phyloP scores from a whole-genome alignment of 352 stramenopile species.

The Globisporangium mamillatum region DNA sequence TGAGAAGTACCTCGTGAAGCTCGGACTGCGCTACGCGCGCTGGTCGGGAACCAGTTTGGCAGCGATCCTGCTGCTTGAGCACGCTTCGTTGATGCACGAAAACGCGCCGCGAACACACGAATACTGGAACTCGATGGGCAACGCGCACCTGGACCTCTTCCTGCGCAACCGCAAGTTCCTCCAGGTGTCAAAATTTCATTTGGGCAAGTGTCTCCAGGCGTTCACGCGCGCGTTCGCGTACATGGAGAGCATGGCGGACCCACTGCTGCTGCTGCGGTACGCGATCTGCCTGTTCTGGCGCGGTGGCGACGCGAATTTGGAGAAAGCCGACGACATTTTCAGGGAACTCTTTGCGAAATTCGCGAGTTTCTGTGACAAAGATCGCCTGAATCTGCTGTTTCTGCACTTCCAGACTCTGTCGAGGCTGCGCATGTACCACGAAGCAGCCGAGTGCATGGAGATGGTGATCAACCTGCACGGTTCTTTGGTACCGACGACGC shows the following conservation, averaged over 20 bases:
- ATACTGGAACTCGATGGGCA: conserved; percentile 69
- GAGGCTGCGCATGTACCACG: conserved; percentile 43
- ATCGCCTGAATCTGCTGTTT: conserved; percentile 51
- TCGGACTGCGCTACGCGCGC: conserved; percentile 56
- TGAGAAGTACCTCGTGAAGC: conserved; percentile 46
- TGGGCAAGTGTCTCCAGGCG: conserved; percentile 45
- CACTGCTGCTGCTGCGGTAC: conserved; percentile 57
- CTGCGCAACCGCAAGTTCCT: conserved; percentile 65
- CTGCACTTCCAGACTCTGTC: conserved; percentile 64
- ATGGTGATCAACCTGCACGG: conserved; percentile 32
- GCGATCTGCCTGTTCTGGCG: conserved; percentile 63
- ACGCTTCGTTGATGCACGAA: conserved; percentile 43
- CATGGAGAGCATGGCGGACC: conserved; percentile 59
- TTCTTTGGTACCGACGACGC: background rate
- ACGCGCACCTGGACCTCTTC: conserved; percentile 62
- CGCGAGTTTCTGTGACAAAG: conserved; percentile 58
- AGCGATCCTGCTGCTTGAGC: conserved; percentile 55
- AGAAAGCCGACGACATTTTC: conserved; percentile 57
- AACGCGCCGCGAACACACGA: conserved; percentile 40
- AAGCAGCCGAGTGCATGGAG: conserved; percentile 51
- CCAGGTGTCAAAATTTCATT: conserved; percentile 44
- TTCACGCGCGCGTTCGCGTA: conserved; percentile 63
- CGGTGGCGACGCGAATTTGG: conserved; percentile 40
- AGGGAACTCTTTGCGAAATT: conserved; percentile 54
- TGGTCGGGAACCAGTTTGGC: conserved; percentile 50